phyloP scores from a whole-genome alignment of 1,139 yeast genomes.

The Suhomyces choctaworum region DNA sequence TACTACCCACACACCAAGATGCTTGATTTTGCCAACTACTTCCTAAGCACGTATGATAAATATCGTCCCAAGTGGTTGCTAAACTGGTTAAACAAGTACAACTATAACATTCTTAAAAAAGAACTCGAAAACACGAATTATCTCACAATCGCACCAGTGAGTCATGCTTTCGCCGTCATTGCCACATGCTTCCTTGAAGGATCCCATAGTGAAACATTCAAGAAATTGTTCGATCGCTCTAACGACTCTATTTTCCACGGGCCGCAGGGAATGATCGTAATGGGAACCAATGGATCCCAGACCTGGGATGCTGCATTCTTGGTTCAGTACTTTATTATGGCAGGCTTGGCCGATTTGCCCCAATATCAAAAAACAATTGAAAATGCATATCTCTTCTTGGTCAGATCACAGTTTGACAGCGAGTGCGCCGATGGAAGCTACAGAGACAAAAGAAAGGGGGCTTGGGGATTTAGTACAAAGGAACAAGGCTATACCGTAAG shows the following conservation, averaged over 20 bases:
- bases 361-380: conserved; percentile 64
- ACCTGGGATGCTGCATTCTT: conserved; percentile 96
- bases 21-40: conserved; percentile 62
- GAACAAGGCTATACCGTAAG: conserved; percentile 95
- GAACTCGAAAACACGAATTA: conserved; percentile 79
- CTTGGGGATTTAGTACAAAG: conserved; percentile 95
- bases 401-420: conserved; percentile 81
- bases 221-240: conserved; percentile 57
- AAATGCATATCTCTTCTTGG: conserved; percentile 67
- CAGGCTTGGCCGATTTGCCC: conserved; percentile 74
- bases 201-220: conserved; percentile 58
- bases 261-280: conserved; percentile 85
- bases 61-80: conserved; percentile 77
- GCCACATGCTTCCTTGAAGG: conserved; percentile 75
- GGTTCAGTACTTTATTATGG: conserved; percentile 75
- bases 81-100: conserved; percentile 50
- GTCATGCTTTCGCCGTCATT: conserved; percentile 78
- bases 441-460: conserved; percentile 86
- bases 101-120: conserved; percentile 65
- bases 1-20: conserved; percentile 86
- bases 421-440: conserved; percentile 78
- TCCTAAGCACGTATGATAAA: conserved; percentile 64
- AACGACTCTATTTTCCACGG: conserved; percentile 82
- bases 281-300: conserved; percentile 98
- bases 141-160: conserved; percentile 91